Conservation (phyloP, 306 rosid genomes). For the Carpinus fangiana region DNA sequence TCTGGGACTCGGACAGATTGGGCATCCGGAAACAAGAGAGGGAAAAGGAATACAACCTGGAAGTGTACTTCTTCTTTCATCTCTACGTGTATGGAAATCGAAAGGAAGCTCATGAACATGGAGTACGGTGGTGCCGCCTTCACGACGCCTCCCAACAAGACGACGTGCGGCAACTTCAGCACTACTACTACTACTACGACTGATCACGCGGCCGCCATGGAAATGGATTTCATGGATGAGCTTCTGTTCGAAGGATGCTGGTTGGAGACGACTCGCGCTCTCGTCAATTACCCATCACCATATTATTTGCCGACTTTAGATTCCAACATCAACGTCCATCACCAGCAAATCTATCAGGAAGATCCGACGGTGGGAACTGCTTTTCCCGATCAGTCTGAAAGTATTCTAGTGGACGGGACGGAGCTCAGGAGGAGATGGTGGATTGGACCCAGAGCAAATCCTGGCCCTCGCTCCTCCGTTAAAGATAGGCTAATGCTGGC, state of each 20-base stretch:
- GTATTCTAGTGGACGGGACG: conserved; percentile 17
- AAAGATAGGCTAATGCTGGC: conserved; percentile 55
- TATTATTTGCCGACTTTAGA: conserved; percentile 18
- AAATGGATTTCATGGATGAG: conserved; percentile 40
- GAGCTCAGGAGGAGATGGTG: conserved; percentile 44
- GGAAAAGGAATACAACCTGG: not conserved
- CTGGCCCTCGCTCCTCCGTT: conserved; percentile 35
- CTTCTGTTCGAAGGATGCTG: conserved; percentile 46
- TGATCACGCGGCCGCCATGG: not conserved
- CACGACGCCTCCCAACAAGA: not conserved
- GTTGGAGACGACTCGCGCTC: conserved; percentile 36
- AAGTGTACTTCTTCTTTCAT: not conserved
- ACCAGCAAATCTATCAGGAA: conserved; percentile 27
- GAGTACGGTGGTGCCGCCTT: conserved; percentile 32
- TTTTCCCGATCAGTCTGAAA: conserved; percentile 5
- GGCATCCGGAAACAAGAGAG: not conserved
- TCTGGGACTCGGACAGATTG: conserved; percentile 7
- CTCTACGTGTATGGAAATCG: conserved; percentile 4
- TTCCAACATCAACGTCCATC: not conserved
- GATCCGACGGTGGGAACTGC: not conserved
- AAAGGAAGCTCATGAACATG: conserved; percentile 22
- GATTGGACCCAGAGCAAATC: conserved; percentile 42
- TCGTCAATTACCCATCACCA: not conserved
- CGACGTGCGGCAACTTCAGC: conserved; percentile 15
- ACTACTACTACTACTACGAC: not conserved